A percentile compares a stretch with the other conserved stretches of the same genome.
These are phyloP conservation scores for Liquidambar formosana DNA, from an alignment of 164 flowering plant species.

Conservation along the genomic window DNA sequence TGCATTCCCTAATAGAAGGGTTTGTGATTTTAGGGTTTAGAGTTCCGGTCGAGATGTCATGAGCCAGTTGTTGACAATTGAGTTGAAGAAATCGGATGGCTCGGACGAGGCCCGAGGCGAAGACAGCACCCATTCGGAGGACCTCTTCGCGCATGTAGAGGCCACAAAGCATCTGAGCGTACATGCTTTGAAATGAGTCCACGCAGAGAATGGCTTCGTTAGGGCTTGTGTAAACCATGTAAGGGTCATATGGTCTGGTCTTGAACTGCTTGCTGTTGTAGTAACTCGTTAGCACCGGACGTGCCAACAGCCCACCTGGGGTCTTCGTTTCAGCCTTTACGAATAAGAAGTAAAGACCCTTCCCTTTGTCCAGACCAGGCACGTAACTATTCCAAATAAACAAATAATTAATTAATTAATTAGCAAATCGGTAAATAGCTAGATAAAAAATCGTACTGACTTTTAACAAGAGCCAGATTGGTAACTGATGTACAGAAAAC, in stretches of 20 bases:
- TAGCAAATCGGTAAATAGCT: not conserved
- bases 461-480: not conserved
- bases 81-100: conserved; percentile 71
- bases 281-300: conserved; percentile 81
- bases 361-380: conserved; percentile 71
- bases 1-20: conserved; percentile 32
- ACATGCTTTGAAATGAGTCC: conserved; percentile 86
- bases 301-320: conserved; percentile 68
- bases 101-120: conserved; percentile 79
- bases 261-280: conserved; percentile 75
- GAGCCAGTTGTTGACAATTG: conserved; percentile 51
- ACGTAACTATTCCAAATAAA: conserved; percentile 48
- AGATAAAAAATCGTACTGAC: not conserved
- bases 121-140: conserved; percentile 77
- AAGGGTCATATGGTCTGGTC: conserved; percentile 66
- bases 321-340: conserved; percentile 65
- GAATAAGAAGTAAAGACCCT: conserved; percentile 68
- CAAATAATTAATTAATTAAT: not conserved
- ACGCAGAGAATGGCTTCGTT: conserved; percentile 67
- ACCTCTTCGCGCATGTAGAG: conserved; percentile 50
- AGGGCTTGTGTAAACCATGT: conserved; percentile 75
- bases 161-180: conserved; percentile 84
- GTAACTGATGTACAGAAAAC: no score
- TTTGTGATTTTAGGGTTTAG: conserved; percentile 52
- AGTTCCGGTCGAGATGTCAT: conserved; percentile 56